Evolutionary conservation across 768 basidiomycete genomes (phyloP), one percentile per base, ranked within the genome.

Genomic region (Tylopilus sp.): DNA sequence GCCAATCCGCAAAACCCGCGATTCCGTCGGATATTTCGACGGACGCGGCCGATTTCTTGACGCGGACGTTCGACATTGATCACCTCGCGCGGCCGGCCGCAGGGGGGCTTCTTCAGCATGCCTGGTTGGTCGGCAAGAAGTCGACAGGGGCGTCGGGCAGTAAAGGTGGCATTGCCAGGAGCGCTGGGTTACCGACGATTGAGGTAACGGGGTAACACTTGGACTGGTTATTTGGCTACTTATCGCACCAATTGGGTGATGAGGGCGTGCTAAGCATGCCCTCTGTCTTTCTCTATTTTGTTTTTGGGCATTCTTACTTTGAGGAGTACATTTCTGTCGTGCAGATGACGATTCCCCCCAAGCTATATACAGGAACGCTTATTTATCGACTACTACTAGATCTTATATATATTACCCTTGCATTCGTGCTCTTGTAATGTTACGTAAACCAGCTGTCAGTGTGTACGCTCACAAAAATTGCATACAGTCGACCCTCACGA

Each of bases 11-110:
- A 11, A 85, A 86, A 63, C 95, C 97, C 0, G 74, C 85, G 2
- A 91, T 91, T 49, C 97, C 97, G 1, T 82, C 86, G 1, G 95
- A 99, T 65, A 95, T 98, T 48, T 91, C 92, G 3, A 57, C 82
- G 1, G 93, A 95, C 12, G 93, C 93, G 1, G 86, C 88, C 45
- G 85, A 88, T 58, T 95, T 98, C 73, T 76, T 99, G 43, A 77
- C 81, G 22, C 79, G 79, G 56, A 94, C 95, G 4, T 97, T 98
- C 63, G 89, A 93, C 56, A 73, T 93, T 40, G 80, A 97, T 58
- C 86, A 93, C 52, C 78, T 83, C 57, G 79, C 79, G 25, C 81
- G 94, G 44, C 93, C 93, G 6, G 80, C 86, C 17, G 93, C 93
- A 9, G 74, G 77, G 2, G 86, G 84, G 57, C 74, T 95, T 10